These are phyloP conservation scores for Leucocoprinus leucothites DNA, from an alignment of 768 basidiomycete species.

Conservation along the genomic window DNA sequence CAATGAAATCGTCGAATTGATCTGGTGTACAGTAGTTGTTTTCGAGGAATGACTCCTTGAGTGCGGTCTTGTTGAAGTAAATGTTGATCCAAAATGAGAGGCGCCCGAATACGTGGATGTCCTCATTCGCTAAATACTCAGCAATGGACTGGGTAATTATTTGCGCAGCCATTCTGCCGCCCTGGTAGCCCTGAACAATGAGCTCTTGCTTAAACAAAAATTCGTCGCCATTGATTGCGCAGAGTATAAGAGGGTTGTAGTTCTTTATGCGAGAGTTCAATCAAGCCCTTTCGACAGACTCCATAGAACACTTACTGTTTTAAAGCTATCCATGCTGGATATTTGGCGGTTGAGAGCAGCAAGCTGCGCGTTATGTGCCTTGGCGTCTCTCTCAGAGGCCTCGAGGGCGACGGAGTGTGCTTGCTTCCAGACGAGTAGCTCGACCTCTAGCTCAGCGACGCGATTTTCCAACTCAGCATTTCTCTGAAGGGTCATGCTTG, in stretches of 20 bases:
- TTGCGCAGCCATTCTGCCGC: conserved; percentile 63
- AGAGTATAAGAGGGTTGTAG: conserved; percentile 67
- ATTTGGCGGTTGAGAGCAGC: conserved; percentile 64
- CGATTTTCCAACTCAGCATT: conserved; percentile 63
- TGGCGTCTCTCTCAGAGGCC: conserved; percentile 57
- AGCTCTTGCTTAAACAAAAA: conserved; percentile 61
- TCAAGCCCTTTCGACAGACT: background rate
- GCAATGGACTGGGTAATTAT: conserved; percentile 67
- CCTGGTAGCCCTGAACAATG: conserved; percentile 59
- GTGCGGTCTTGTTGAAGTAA: conserved; percentile 62
- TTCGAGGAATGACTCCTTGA: conserved; percentile 47
- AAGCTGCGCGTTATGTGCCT: conserved; percentile 67
- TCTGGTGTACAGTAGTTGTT: conserved; percentile 58
- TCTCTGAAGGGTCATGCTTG: conserved; percentile 57
- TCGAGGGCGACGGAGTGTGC: conserved; percentile 64
- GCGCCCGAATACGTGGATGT: conserved; percentile 55
- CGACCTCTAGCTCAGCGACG: conserved; percentile 65
- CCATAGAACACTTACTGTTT: conserved; percentile 30
- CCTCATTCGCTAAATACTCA: conserved; percentile 61
- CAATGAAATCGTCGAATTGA: conserved; percentile 67
- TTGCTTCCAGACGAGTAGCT: conserved; percentile 68
- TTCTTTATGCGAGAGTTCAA: conserved; percentile 31
- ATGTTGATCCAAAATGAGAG: conserved; percentile 76
- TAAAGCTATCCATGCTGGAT: conserved; percentile 52
- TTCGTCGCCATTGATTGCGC: conserved; percentile 72